Base-by-base conservation (phyloP, 2,329 filamentous ascomycete genomes). In the Rhinocladiella mackenziei region DNA sequence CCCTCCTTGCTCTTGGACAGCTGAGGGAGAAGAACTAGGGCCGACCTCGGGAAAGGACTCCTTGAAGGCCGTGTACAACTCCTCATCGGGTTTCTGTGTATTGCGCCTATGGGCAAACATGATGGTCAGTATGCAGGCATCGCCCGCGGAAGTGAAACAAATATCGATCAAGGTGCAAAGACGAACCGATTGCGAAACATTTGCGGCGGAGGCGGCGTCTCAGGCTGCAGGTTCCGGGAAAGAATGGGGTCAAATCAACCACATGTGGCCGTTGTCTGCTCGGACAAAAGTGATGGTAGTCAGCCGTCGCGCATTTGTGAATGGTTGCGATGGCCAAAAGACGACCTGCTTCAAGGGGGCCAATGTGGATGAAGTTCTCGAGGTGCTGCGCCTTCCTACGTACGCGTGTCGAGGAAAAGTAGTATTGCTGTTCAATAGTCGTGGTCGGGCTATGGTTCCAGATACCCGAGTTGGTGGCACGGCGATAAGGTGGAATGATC, bases 71-170 rank as follows among this genome's bases (percentile, higher is more conserved):
- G 81, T 81, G 64, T 92, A 81, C 61, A 95, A 76, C 59, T 89
- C 86, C 62, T 89, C 85, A 64, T 80, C 82, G 43, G 89, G 89
- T 72, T 94, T 94, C 66, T 89, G 86, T 43, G 85, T 81, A 65
- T 79, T 88, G 60, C 78, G 86, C 69, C 83, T 86, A 56, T 43
- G 33, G 23, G 43, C 30, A 40, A 54, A 52, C 46, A 56, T 37
- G 37, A 34, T 30, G 11, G 49, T 57, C 34, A 57, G 54, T 45
- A 34, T 41, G 31, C 37, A n/a, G 14, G 31, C 10, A 17, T 26
- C 28, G 38, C 17, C 17, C 41, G 39, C 39, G 26, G 39, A 39
- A 28, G 39, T 30, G 43, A 48, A 54, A 43, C 46, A 37, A 38
- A 19, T 32, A 43, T 36, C 46, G 41, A 51, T 42, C 26, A 25